Conservation (phyloP, 371 early-diverging fungal species). For the Saksenaea oblongispora region DNA sequence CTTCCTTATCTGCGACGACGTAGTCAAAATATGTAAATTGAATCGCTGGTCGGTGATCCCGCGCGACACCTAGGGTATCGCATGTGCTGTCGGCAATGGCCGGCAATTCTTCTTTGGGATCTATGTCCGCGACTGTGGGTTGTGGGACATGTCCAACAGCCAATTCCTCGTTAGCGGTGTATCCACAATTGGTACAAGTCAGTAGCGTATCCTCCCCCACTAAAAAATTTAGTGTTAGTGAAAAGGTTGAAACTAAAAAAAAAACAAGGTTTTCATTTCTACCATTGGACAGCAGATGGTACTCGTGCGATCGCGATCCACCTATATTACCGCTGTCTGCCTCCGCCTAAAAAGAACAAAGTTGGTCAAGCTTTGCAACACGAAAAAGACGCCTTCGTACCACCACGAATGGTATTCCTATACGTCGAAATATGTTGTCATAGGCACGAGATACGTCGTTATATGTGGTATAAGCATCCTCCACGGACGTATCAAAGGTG, state of each 20-base stretch:
- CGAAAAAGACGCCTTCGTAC: constrained; percentile 32
- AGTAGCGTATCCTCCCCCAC: constrained; percentile 86
- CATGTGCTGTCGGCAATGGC: background rate
- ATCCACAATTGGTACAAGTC: constrained; percentile 70
- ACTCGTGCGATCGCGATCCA: constrained; percentile 87
- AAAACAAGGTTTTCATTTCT: constrained; percentile 7
- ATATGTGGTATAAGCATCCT: constrained; percentile 74
- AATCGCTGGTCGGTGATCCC: background rate
- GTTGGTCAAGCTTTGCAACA: background rate
- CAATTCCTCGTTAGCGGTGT: constrained; percentile 82
- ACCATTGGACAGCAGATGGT: constrained; percentile 76
- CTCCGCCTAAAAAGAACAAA: constrained; percentile 58
- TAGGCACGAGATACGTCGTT: constrained; percentile 75
- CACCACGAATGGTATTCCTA: constrained; percentile 80
- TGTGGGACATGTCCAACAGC: constrained; percentile 38
- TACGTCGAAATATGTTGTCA: constrained; percentile 65
- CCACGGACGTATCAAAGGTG: constrained; percentile 76
- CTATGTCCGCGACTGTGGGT: background rate
- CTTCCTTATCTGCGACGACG: constrained; percentile 8
- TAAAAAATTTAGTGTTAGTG: constrained; percentile 6
- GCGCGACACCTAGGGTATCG: constrained; percentile 5
- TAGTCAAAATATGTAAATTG: constrained; percentile 7
- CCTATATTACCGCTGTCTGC: constrained; percentile 94
- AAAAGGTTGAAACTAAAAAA: background rate
- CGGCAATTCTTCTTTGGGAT: background rate